These are phyloP conservation scores for Hymenoscyphus infarciens DNA, from an alignment of 2,329 filamentous ascomycete genomes.

Conservation along the genomic window DNA sequence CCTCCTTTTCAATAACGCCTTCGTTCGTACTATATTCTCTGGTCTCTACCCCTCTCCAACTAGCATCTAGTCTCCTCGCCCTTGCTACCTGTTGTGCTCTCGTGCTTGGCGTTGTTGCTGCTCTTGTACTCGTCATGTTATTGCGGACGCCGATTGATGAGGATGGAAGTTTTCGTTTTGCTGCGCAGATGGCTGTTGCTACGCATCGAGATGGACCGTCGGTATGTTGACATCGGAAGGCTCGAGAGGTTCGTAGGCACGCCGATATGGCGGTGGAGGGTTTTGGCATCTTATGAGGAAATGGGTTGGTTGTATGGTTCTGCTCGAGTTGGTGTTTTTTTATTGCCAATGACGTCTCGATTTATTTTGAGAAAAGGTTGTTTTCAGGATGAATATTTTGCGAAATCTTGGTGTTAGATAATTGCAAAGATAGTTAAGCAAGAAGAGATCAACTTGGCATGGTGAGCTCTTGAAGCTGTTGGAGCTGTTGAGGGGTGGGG, in stretches of 20 bases:
- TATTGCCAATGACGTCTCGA: neutral
- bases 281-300: neutral
- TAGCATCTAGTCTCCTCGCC: neutral
- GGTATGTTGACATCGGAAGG: conserved; percentile 5
- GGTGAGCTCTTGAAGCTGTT: neutral
- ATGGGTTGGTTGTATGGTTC: neutral
- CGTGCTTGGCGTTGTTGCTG: neutral
- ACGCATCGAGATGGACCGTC: neutral
- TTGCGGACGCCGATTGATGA: neutral
- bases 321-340: neutral
- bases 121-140: neutral
- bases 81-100: conserved; percentile 1
- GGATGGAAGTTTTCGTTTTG: neutral
- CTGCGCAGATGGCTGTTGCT: conserved; percentile 6
- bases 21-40: conserved; percentile 17
- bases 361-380: neutral
- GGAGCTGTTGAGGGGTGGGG: neutral
- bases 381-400: neutral
- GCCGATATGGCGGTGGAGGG: conserved; percentile 4
- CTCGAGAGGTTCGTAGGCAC: conserved; percentile 6
- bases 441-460: too few species aligned
- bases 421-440: neutral
- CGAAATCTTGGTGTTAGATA: neutral
- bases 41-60: conserved; percentile 2
- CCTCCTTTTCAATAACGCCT: conserved; percentile 19